phyloP scores from a whole-genome alignment of 192 early-diverging fungal genomes.

The Paraglomus brasilianum region DNA sequence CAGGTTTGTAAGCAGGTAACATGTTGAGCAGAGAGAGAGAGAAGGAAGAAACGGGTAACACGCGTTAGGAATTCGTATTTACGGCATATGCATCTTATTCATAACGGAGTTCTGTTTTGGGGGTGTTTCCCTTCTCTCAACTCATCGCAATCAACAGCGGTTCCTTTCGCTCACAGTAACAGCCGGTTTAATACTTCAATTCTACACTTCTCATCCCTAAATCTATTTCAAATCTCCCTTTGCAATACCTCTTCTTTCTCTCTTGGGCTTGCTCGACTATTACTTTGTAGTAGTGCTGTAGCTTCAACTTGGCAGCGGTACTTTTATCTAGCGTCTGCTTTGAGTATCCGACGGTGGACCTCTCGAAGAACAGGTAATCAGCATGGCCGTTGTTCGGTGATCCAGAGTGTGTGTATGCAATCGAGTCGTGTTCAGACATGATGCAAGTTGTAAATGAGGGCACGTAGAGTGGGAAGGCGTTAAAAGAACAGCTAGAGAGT shows the following conservation, averaged over 20 bases:
- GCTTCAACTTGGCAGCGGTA: slow-evolving; percentile 83
- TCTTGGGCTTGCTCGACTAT: slow-evolving; percentile 89
- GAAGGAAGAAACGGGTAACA: slow-evolving; percentile 4
- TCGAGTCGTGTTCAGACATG: too few relatives aligned
- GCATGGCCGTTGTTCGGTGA: slow-evolving; percentile 24
- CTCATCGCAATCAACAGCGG: background rate
- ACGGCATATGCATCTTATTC: too few relatives aligned
- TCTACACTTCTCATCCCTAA: background rate
- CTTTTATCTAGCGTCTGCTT: slow-evolving; percentile 83
- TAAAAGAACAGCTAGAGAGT: too few relatives aligned
- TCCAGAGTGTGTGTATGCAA: background rate
- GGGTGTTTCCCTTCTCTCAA: background rate
- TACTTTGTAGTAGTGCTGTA: slow-evolving; percentile 92
- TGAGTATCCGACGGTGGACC: slow-evolving; percentile 76
- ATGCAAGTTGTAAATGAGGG: too few relatives aligned
- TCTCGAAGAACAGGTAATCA: slow-evolving; percentile 58
- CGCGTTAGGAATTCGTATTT: background rate
- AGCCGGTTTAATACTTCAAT: slow-evolving; percentile 1
- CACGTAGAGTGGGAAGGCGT: too few relatives aligned
- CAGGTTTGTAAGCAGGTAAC: background rate
- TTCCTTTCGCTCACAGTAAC: background rate
- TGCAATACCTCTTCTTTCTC: slow-evolving; percentile 62
- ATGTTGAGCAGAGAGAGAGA: slow-evolving; percentile 6
- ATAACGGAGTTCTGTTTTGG: background rate
- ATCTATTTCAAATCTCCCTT: background rate